A percentile compares a stretch with the other conserved stretches of the same genome.
phyloP scores from a whole-genome alignment of 345 rosid genomes.

The Jatropha curcas region DNA sequence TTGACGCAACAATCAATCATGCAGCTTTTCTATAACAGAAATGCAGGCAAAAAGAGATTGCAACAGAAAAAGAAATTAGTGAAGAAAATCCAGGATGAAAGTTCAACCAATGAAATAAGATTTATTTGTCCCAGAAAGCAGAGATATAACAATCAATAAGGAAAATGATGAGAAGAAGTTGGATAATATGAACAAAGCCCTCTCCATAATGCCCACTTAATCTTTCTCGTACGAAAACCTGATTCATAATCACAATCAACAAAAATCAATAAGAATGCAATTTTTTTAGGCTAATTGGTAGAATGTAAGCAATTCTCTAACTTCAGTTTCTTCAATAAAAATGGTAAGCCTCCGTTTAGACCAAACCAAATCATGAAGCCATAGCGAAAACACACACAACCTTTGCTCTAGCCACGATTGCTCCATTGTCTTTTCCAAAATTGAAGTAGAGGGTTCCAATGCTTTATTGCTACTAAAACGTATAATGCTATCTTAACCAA shows the following conservation, averaged over 20 bases:
- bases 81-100: slow-evolving; percentile 19
- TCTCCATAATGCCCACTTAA: slow-evolving; percentile 10
- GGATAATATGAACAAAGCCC: background rate
- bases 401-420: slow-evolving; percentile 11
- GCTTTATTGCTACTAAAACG: background rate
- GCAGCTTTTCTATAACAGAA: slow-evolving; percentile 14
- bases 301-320: no score
- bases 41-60: slow-evolving; percentile 18
- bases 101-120: slow-evolving; percentile 20
- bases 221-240: slow-evolving; percentile 17
- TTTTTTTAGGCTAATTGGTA: no score
- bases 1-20: slow-evolving; percentile 22
- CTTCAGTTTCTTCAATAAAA: slow-evolving; percentile 24
- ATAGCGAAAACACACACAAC: background rate
- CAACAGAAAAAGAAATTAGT: slow-evolving; percentile 13
- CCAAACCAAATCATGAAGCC: slow-evolving; percentile 19
- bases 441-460: slow-evolving; percentile 15
- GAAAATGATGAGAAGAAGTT: slow-evolving; percentile 24
- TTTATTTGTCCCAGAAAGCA: slow-evolving; percentile 13
- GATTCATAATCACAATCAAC: no score
- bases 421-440: background rate
- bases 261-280: no score
- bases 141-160: slow-evolving; percentile 1
- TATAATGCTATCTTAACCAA: slow-evolving; percentile 18
- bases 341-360: slow-evolving; percentile 21